Evolutionary conservation across 306 rosid genomes (phyloP).

Genomic region (Cucurbita pepo): DNA sequence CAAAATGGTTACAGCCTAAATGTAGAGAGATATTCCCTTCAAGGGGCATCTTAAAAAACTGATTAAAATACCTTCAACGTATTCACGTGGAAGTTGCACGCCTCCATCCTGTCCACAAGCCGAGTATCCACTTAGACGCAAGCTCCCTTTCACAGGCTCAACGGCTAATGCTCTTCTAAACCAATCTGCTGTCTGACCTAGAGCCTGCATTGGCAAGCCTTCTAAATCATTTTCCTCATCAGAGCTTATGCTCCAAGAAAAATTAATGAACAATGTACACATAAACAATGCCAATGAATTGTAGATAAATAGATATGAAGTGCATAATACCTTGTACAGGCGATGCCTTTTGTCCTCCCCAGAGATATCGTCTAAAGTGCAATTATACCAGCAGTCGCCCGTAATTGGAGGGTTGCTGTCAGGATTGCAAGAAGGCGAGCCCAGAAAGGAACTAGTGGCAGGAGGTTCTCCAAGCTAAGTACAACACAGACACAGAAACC

Average conservation of each 20-base stretch:
- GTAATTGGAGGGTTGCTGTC: conserved; percentile 56
- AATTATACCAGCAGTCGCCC: conserved; percentile 98
- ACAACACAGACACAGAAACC: conserved; percentile 6
- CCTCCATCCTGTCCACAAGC: conserved; percentile 99
- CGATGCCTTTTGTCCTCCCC: conserved; percentile 72
- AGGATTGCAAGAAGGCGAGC: conserved; percentile 72
- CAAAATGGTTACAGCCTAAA: not conserved
- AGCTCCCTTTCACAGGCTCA: conserved; percentile 90
- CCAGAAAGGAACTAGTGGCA: conserved; percentile 21
- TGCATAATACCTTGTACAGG: conserved; percentile 58
- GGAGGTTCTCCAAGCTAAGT: conserved; percentile 88
- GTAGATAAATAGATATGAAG: not conserved
- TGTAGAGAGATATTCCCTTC: not conserved
- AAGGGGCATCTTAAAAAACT: not conserved
- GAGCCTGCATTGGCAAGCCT: conserved; percentile 43
- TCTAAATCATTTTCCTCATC: conserved; percentile 8
- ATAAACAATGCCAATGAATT: not conserved
- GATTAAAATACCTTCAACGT: conserved; percentile 62
- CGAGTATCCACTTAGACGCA: conserved; percentile 91
- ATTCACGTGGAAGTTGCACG: conserved; percentile 82
- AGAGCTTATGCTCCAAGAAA: not conserved
- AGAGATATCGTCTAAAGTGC: conserved; percentile 83
- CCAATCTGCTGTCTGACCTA: conserved; percentile 94
- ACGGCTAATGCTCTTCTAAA: conserved; percentile 84
- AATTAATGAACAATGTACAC: not conserved